Evolutionary conservation across 2,329 filamentous ascomycete species (phyloP), one percentile per base, ranked within the genome.

Genomic region (Bisporella sp.): DNA sequence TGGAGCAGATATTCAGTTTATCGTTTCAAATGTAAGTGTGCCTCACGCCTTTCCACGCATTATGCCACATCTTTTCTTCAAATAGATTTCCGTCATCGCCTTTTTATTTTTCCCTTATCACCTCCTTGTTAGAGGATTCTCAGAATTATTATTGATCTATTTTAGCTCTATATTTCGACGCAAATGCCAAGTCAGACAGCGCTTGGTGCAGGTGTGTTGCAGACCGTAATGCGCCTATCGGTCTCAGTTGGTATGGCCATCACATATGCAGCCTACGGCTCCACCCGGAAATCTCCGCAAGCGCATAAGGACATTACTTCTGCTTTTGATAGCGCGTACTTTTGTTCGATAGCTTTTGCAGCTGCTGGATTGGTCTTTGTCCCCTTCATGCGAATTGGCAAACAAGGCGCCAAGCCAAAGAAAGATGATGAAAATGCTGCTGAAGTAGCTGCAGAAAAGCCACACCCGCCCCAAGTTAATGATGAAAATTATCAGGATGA

Each of bases 1-100:
- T 4, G 84, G 84, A 1, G 82, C 82, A 0, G 84, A 87, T 60
- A 76, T 87, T 33, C 78, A 86, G 51, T 87, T 86, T 64, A 85
- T 85, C 53, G 82, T 87, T 28, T 77, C 79, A 4, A 87, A 87
- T 58, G 77, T 82, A 62, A 58, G 76, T 67, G 11, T 40, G 9
- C 1, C 35, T 43, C 8, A 28, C 29, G 21, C 21, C 21, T 37
- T 32, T n/a, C 13, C 35, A 31, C 31, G 3, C 21, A 21, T 21
- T 21, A 21, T 21, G 21, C 21, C 21, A 3, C 21, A 21, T 21
- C 21, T 21, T 21, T 21, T 21, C 21, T 3, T 21, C 3, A 21
- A 21, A 21, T 21, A 21, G 21, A 21, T 21, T 21, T 21, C 21
- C 21, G 3, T 21, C 21, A 21, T 21, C 21, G 21, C 21, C 21